Base-by-base conservation (phyloP, 192 early-diverging fungal genomes). In the Ambispora gerdemannii region DNA sequence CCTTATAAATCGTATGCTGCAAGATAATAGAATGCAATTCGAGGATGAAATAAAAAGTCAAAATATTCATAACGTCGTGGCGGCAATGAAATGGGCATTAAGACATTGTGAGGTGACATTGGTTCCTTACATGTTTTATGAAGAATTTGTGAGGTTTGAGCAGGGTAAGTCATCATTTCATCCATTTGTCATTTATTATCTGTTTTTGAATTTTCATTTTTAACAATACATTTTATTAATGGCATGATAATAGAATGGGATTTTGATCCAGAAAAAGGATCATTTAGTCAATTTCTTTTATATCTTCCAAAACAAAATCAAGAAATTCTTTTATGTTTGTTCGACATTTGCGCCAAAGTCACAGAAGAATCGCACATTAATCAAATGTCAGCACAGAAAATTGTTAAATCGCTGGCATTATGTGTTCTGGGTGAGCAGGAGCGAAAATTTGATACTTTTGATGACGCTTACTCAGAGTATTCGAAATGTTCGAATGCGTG, bases 191-290 rank as follows among this genome's bases (percentile, higher is more conserved):
- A n/a, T n/a, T 13, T 7, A 38, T 60, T 35, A 34, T 60, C 20
- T 11, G 15, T 0, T 0, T 24, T 53, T 22, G 0, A 33, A 13
- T 33, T 25, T 4, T 60, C 22, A 19, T 60, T 34, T 19, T 43
- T 43, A 17, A 24, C 13, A n/a, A 25, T 38, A 10, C 19, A 6
- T 10, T 20, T n/a, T 61, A 20, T 34, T 43, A 2, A 30, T 51
- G n/a, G n/a, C n/a, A n/a, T n/a, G n/a, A n/a, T 24, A 36, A 43
- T 69, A 69, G 67, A 69, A 69, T 69, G 53, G 52, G 67, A 69
- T 69, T 69, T 50, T 38, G 67, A 69, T 55, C 27, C 68, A 2
- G 30, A 38, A 30, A 60, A 70, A 38, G 67, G 68, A 22, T 70
- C 56, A 13, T 70, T 70, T 24, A 70, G 19, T 3, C 24, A 60